phyloP scores from a whole-genome alignment of 2,329 filamentous ascomycete genomes.

The Colletotrichum tropicale region DNA sequence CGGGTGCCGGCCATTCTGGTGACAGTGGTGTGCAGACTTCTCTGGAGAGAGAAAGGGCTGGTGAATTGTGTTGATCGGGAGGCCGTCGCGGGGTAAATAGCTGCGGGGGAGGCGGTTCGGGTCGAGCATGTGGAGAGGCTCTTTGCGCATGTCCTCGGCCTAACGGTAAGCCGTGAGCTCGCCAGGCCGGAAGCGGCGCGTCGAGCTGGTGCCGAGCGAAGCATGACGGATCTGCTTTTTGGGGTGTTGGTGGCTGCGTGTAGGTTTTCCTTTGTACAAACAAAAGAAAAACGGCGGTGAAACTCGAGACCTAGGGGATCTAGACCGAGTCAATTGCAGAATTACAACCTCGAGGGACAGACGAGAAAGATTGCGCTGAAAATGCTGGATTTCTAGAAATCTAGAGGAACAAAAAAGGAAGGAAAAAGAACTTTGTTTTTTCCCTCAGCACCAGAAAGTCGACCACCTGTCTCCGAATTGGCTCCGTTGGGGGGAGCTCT shows the following conservation, averaged over 20 bases:
- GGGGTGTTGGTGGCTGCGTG: not conserved
- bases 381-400: not conserved
- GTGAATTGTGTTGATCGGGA: constrained; percentile 4
- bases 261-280: not conserved
- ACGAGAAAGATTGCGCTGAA: not conserved
- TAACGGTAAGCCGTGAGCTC: constrained; percentile 14
- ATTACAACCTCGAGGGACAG: not conserved
- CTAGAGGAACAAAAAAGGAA: not conserved
- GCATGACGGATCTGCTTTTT: not conserved
- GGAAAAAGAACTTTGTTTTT: constrained; percentile 1
- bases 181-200: constrained; percentile 21
- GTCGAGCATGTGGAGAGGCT: constrained; percentile 20
- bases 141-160: constrained; percentile 19
- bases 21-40: constrained; percentile 47
- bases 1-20: constrained; percentile 62
- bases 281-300: not conserved
- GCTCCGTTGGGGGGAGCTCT: constrained; percentile 13
- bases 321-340: not conserved
- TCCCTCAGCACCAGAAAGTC: not conserved
- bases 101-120: constrained; percentile 17
- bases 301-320: not conserved
- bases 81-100: constrained; percentile 15
- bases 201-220: constrained; percentile 17
- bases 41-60: constrained; percentile 12
- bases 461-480: not conserved